phyloP scores from a whole-genome alignment of 805 yeast species.

The Wickerhamiella parazyma region DNA sequence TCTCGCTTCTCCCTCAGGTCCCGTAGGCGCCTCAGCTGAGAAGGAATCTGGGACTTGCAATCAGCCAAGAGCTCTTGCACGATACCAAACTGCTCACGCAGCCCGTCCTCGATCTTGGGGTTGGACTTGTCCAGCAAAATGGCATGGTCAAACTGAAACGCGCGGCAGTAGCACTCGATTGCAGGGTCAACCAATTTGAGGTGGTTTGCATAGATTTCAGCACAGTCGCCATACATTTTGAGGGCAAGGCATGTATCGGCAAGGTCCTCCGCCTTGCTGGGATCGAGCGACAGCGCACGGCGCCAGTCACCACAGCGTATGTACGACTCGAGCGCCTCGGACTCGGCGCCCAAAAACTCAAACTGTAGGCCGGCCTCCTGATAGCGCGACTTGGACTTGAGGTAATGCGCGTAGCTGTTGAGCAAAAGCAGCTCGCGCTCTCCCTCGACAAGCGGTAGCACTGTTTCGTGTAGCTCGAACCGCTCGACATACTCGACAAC shows the following conservation, averaged over 20 bases:
- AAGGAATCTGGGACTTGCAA: conserved; percentile 68
- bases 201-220: conserved; percentile 53
- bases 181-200: conserved; percentile 50
- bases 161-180: conserved; percentile 55
- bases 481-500: conserved; percentile 52
- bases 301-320: conserved; percentile 65
- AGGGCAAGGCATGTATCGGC: conserved; percentile 43
- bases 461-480: conserved; percentile 58
- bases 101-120: conserved; percentile 38
- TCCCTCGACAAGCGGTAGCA: conserved; percentile 44
- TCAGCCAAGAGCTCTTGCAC: conserved; percentile 88
- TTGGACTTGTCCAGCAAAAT: conserved; percentile 39
- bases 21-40: conserved; percentile 72
- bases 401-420: conserved; percentile 45
- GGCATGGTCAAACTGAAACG: conserved; percentile 63
- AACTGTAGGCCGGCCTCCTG: conserved; percentile 67
- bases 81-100: conserved; percentile 78
- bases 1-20: conserved; percentile 76
- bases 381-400: conserved; percentile 43
- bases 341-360: conserved; percentile 48
- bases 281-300: conserved; percentile 57
- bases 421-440: conserved; percentile 40
- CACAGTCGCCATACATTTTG: conserved; percentile 64
- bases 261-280: conserved; percentile 44
- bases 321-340: conserved; percentile 57